These are phyloP conservation scores for Xylaria sp. DNA, from an alignment of 2,329 filamentous ascomycete species.

Conservation along the genomic window DNA sequence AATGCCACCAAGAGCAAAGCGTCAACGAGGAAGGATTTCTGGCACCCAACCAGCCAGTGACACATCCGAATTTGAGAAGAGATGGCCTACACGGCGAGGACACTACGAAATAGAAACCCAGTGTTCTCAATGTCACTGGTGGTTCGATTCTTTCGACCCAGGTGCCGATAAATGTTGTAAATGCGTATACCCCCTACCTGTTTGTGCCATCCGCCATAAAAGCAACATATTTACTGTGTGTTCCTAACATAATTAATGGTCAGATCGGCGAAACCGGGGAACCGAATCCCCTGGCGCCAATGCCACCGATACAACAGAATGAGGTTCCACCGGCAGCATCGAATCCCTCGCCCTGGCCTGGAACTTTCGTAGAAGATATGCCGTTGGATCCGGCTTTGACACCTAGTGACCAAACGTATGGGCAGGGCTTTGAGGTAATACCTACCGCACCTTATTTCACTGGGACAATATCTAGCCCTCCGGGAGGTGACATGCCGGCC, in stretches of 20 bases:
- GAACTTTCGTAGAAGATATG: neutral
- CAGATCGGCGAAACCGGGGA: neutral
- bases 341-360: neutral
- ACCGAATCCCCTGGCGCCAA: neutral
- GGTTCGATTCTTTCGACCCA: slow-evolving; percentile 22
- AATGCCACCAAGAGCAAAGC: neutral
- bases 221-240: neutral
- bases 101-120: slow-evolving; percentile 12
- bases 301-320: neutral
- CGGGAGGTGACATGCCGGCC: neutral
- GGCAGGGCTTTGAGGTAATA: neutral
- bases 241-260: slow-evolving; percentile 2
- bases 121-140: slow-evolving; percentile 9
- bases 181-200: neutral
- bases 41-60: neutral
- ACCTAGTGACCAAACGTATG: neutral
- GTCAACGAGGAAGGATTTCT: neutral
- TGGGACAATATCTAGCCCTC: neutral
- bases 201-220: slow-evolving; percentile 6
- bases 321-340: neutral
- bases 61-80: neutral
- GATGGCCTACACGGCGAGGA: slow-evolving; percentile 1
- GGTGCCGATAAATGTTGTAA: neutral
- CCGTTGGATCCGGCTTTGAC: neutral
- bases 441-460: neutral